Conservation (phyloP, 208 protist species). For the Crithidia brevicula region DNA sequence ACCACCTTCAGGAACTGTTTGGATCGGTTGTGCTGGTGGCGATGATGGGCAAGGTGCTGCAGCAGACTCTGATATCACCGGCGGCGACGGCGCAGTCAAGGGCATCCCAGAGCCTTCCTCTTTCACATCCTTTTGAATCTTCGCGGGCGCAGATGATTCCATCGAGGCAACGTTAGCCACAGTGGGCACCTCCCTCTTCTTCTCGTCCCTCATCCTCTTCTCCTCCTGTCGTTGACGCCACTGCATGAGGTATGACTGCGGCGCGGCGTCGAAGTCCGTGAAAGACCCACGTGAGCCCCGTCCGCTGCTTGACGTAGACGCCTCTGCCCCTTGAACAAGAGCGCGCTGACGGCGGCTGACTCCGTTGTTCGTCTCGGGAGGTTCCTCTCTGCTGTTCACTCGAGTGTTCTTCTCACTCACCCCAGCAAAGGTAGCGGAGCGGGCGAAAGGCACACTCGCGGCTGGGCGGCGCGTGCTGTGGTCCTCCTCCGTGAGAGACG, state of each 20-base stretch:
- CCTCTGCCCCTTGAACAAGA: background rate
- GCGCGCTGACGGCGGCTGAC: too few relatives aligned
- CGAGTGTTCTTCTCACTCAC: background rate
- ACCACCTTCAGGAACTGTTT: too few relatives aligned
- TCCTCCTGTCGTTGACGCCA: conserved; percentile 27
- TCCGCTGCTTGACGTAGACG: background rate
- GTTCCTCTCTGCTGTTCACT: too few relatives aligned
- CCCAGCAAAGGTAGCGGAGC: conserved; percentile 8
- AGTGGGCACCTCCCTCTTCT: background rate
- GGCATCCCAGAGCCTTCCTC: too few relatives aligned
- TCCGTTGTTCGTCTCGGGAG: too few relatives aligned
- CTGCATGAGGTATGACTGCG: conserved; percentile 25
- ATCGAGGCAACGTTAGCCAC: background rate
- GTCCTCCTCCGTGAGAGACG: background rate
- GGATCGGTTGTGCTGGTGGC: background rate
- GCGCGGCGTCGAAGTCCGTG: conserved; percentile 5
- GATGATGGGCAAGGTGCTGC: too few relatives aligned
- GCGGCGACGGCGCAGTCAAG: too few relatives aligned
- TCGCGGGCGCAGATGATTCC: too few relatives aligned
- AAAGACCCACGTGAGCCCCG: background rate
- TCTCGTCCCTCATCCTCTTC: background rate
- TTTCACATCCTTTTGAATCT: too few relatives aligned
- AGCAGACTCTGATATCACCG: too few relatives aligned
- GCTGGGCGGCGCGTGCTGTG: background rate
- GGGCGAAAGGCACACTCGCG: conserved; percentile 1